Conservation (phyloP, 1,284 basidiomycete species). For the Moesziomyces sp. region DNA sequence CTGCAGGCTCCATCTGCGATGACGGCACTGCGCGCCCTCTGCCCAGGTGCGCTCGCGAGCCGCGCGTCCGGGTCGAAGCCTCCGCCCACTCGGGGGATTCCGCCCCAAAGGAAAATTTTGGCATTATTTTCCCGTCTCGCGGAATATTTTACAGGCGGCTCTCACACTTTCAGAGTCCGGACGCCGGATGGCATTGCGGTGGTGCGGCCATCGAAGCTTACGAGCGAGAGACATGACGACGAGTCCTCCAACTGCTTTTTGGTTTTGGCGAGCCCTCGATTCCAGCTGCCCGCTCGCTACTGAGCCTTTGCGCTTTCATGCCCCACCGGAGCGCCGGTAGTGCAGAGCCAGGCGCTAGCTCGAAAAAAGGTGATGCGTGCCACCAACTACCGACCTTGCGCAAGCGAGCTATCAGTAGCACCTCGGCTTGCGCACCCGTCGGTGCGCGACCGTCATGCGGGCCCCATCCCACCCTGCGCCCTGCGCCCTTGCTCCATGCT, state of each 20-base stretch:
- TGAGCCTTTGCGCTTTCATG: too few species aligned
- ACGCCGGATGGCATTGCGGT: background rate
- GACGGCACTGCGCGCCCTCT: slow-evolving; percentile 38
- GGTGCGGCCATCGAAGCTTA: background rate
- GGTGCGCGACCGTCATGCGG: background rate
- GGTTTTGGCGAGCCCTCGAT: background rate
- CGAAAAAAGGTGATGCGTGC: background rate
- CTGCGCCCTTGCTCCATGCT: background rate
- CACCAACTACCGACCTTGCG: background rate
- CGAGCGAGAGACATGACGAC: background rate
- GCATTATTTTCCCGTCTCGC: background rate
- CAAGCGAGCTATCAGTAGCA: background rate
- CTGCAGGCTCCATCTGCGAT: slow-evolving; percentile 27
- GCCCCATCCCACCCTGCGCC: background rate
- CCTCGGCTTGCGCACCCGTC: background rate
- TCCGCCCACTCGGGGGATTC: background rate
- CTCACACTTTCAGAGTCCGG: background rate
- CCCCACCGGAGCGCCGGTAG: too few species aligned
- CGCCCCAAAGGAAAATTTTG: background rate
- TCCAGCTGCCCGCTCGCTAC: background rate
- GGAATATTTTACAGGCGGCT: background rate
- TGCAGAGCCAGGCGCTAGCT: background rate
- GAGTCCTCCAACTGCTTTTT: background rate
- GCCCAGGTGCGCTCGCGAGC: slow-evolving; percentile 7
- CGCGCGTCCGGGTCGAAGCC: background rate